Percentiles rank a stretch among this genome's conserved stretches.
Evolutionary conservation across 2,329 filamentous ascomycete genomes (phyloP).

Genomic region (Sordariomycetes sp.): DNA sequence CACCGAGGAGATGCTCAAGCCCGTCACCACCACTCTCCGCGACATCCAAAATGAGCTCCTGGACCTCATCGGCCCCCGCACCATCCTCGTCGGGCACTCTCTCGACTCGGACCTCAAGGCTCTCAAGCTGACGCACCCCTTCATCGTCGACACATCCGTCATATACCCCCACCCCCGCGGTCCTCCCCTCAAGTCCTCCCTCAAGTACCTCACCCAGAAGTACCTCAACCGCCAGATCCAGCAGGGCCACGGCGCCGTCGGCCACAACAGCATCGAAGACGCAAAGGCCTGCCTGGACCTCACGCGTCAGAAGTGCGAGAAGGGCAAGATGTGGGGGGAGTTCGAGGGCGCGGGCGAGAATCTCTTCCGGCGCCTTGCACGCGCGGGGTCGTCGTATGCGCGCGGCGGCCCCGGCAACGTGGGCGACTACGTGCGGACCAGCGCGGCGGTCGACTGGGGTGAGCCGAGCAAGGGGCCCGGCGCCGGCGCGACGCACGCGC

Average conservation of each 20-base stretch:
- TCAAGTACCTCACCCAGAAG: conserved; percentile 82
- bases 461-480: conserved; percentile 51
- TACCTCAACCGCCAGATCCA: conserved; percentile 83
- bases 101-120: conserved; percentile 76
- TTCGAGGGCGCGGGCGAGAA: conserved; percentile 71
- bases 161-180: conserved; percentile 85
- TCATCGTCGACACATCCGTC: conserved; percentile 83
- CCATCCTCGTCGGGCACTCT: conserved; percentile 69
- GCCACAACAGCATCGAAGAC: conserved; percentile 90
- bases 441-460: conserved; percentile 82
- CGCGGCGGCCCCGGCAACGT: conserved; percentile 43
- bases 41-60: conserved; percentile 76
- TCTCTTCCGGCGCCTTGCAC: conserved; percentile 70
- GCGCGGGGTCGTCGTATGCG: conserved; percentile 48
- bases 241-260: conserved; percentile 50
- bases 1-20: conserved; percentile 68
- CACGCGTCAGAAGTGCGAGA: conserved; percentile 91
- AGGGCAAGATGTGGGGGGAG: conserved; percentile 74
- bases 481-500: conserved; percentile 38
- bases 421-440: conserved; percentile 46
- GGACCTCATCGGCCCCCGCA: conserved; percentile 54
- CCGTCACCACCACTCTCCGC: conserved; percentile 67
- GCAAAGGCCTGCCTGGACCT: conserved; percentile 84
- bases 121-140: conserved; percentile 77
- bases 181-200: conserved; percentile 74